A percentile compares a stretch with the other conserved stretches of the same genome.
phyloP scores from a whole-genome alignment of 129 eudicot genomes.

The Artemisia annua region DNA sequence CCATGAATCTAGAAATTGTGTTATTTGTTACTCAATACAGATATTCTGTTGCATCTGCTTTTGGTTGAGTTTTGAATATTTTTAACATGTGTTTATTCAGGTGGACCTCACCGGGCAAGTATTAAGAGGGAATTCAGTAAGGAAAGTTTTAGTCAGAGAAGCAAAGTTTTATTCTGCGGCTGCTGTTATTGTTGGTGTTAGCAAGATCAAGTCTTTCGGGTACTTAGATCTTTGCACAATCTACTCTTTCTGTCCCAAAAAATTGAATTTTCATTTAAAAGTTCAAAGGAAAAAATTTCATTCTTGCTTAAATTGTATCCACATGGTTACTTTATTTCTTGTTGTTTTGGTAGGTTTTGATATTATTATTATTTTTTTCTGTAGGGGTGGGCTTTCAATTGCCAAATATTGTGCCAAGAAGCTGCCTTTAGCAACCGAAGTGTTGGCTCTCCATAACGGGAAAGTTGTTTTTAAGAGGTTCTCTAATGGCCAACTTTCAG shows the following conservation, averaged over 20 bases:
- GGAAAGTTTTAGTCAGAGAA: constrained; percentile 76
- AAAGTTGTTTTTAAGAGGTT: constrained; percentile 73
- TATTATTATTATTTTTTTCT: neutral
- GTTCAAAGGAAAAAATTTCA: neutral
- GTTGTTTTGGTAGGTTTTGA: neutral
- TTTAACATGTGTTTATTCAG: constrained; percentile 39
- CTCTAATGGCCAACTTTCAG: constrained; percentile 47
- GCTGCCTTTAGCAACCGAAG: constrained; percentile 70
- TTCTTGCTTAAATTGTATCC: neutral
- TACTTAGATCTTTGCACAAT: constrained; percentile 24
- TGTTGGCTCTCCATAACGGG: constrained; percentile 78
- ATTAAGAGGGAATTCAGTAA: constrained; percentile 64
- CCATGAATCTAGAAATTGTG: neutral
- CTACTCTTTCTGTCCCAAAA: neutral
- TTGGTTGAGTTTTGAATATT: neutral
- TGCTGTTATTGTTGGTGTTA: constrained; percentile 74
- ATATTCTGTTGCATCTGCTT: neutral
- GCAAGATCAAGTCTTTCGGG: constrained; percentile 63
- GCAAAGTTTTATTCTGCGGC: constrained; percentile 67
- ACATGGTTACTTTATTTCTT: neutral
- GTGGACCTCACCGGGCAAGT: constrained; percentile 61
- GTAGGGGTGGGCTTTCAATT: constrained; percentile 66
- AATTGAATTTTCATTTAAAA: neutral
- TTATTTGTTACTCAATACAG: neutral
- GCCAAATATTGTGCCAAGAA: constrained; percentile 88